Evolutionary conservation across 2,329 filamentous ascomycete species (phyloP), one percentile per base, ranked within the genome.

Genomic region (Claviceps humidiphila): DNA sequence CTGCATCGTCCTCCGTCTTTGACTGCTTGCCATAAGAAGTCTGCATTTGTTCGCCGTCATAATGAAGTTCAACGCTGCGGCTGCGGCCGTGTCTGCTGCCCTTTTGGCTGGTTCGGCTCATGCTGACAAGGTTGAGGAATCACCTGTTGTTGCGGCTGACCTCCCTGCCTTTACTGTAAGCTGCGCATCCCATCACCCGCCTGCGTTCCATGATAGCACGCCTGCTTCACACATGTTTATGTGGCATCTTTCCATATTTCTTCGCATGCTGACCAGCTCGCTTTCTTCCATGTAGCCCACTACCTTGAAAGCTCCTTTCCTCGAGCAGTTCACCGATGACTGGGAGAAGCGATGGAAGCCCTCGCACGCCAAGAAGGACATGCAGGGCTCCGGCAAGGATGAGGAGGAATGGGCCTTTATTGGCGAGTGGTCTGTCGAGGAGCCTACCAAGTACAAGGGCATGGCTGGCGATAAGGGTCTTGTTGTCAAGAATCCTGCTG

Each of bases 321-420:
- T 97, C 58, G 93, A 98, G 77, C 93, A 98, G 73, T 98, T 98
- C 77, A 95, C 88, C 72, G 87, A 94, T 61, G 90, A 88, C 73
- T 97, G 91, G 91, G 86, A 96, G 61, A 74, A 79, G 59, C 80
- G 90, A 74, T 98, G 93, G 93, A 89, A 91, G 74, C 81, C 86
- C 54, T 97, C 91, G 48, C 85, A 93, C 68, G 93, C 93, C 60
- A 97, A 97, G 82, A 98, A 98, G 82, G 85, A 91, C 59, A 77
- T 71, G 58, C 71, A 74, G 64, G 87, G 87, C 64, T 81, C 84
- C 59, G 80, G 78, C 67, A 82, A 83, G 56, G 88, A 94, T 59
- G 59, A 58, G 11, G 64, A 66, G 39, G 50, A 53, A 52, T 52
- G 49, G 55, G 54, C 54, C 40, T 55, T 39, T 42, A 44, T 56